Evolutionary conservation across 1,284 basidiomycete species (phyloP), one percentile per base, ranked within the genome.

Genomic region (Trichosporon sp.): DNA sequence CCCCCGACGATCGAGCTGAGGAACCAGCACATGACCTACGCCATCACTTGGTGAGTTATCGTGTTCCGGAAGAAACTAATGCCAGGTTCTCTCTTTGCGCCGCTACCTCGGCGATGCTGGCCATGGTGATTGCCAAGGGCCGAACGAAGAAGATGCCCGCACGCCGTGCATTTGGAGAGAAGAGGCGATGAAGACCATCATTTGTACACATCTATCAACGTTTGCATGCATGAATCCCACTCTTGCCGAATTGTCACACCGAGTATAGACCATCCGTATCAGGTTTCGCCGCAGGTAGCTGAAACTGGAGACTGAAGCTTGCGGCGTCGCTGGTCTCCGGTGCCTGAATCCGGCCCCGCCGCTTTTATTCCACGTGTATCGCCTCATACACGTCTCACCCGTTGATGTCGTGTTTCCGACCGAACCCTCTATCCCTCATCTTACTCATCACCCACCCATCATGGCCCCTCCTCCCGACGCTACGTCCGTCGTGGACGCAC

Each of bases 11-110:
- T 98, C 49, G 92, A 98, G 74, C 81, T 99, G 58, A 85, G 96
- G 46, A 99, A 99, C 79, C 88, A 93, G 62, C 95, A 99, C 82
- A 85, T 92, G 9, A 95, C 93, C 6, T 99, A 99, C 78, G 92
- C 95, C 6, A 86, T 90, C 19, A 99, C 95, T 11, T 99, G 95
- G 95, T 94, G 40, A 62, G 68, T 63, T 25, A 8, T 14, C 9
- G 4, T 36, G 2, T n/a, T 19, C 9, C 13, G 16, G 2, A 8
- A 11, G 19, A 4, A 37, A 34, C 59, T 64, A 10, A 58, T 56
- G 33, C 11, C 66, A 83, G 82, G 82, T 80, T 82, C 65, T 82
- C 82, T 7, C 69, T 83, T 3, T 82, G 78, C 1, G 78, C 76
- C 7, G 80, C 80, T 1, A 83, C 82, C 2, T 72, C 79, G 0